phyloP scores from a whole-genome alignment of 257 asterid species.

The Craterostigma plantagineum region DNA sequence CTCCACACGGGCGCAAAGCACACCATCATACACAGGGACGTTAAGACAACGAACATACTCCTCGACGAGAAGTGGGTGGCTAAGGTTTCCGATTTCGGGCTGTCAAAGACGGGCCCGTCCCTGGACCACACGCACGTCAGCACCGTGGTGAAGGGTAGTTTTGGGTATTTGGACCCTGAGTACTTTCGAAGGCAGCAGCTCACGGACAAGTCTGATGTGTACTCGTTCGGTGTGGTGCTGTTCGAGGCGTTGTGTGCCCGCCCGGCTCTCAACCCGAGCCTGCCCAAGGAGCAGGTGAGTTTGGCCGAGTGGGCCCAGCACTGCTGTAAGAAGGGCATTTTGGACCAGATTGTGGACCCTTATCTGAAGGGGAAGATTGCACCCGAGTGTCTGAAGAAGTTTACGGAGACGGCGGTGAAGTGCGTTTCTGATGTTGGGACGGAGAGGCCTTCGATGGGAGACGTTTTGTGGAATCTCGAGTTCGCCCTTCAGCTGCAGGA shows the following conservation, averaged over 20 bases:
- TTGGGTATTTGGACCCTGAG: conserved; percentile 86
- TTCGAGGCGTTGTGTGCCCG: conserved; percentile 80
- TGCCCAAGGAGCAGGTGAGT: conserved; percentile 79
- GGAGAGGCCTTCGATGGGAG: conserved; percentile 86
- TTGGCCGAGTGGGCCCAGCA: conserved; percentile 86
- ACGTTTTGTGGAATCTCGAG: conserved; percentile 87
- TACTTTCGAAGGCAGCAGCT: conserved; percentile 78
- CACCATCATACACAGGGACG: conserved; percentile 83
- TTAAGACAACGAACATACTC: conserved; percentile 83
- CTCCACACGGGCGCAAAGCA: conserved; percentile 85
- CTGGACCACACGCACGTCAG: conserved; percentile 81
- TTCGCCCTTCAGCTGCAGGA: conserved; percentile 86
- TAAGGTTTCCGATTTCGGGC: conserved; percentile 76
- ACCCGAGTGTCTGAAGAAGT: conserved; percentile 73
- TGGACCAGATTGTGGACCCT: conserved; percentile 61
- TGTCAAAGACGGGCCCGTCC: conserved; percentile 80
- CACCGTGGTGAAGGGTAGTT: conserved; percentile 76
- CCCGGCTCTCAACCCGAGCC: conserved; percentile 64
- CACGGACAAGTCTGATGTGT: conserved; percentile 73
- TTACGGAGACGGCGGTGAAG: conserved; percentile 79
- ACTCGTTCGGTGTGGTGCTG: conserved; percentile 66
- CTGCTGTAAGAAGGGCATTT: conserved; percentile 59
- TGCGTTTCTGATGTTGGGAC: conserved; percentile 71
- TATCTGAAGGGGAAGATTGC: conserved; percentile 84
- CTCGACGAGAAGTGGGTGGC: conserved; percentile 89